Evolutionary conservation across 2,329 filamentous ascomycete genomes (phyloP).

Genomic region (Sporothrix euskadiensis): DNA sequence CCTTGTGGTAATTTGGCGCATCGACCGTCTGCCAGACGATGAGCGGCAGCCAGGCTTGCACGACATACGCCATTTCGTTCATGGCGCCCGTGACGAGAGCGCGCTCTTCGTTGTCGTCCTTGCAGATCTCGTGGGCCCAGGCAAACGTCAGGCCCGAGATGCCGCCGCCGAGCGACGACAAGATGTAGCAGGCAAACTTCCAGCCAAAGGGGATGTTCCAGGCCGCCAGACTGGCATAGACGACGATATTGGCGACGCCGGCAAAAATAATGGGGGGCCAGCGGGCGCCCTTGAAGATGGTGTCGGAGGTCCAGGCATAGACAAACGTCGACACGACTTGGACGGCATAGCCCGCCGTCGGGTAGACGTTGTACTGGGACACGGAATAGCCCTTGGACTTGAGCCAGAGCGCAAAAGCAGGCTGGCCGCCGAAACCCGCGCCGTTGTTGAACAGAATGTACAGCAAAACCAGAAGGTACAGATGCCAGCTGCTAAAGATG

Average conservation of each 20-base stretch:
- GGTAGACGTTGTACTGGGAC: constrained; percentile 52
- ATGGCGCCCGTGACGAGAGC: constrained; percentile 65
- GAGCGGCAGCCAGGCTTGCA: constrained; percentile 69
- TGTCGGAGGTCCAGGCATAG: constrained; percentile 68
- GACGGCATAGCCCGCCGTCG: constrained; percentile 59
- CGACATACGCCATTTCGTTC: constrained; percentile 69
- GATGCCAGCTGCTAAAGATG: constrained; percentile 65
- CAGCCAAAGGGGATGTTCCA: constrained; percentile 53
- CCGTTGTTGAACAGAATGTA: constrained; percentile 69
- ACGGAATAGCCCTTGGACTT: constrained; percentile 48
- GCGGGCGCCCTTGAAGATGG: constrained; percentile 57
- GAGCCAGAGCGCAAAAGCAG: constrained; percentile 56
- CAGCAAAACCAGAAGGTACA: constrained; percentile 58
- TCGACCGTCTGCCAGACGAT: constrained; percentile 67
- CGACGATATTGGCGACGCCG: constrained; percentile 46
- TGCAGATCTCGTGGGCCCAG: constrained; percentile 54
- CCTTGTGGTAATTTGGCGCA: constrained; percentile 61
- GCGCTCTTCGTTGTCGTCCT: constrained; percentile 61
- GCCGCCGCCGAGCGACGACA: constrained; percentile 54
- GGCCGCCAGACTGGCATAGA: constrained; percentile 44
- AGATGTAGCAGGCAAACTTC: constrained; percentile 65
- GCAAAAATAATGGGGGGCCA: constrained; percentile 66
- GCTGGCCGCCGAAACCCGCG: constrained; percentile 45
- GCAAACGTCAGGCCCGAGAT: constrained; percentile 50
- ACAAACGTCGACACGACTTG: constrained; percentile 59